Percentiles rank a stretch among this genome's conserved stretches.
Conservation (phyloP, 73 alveolate species). For the Tetrahymena borealis region DNA sequence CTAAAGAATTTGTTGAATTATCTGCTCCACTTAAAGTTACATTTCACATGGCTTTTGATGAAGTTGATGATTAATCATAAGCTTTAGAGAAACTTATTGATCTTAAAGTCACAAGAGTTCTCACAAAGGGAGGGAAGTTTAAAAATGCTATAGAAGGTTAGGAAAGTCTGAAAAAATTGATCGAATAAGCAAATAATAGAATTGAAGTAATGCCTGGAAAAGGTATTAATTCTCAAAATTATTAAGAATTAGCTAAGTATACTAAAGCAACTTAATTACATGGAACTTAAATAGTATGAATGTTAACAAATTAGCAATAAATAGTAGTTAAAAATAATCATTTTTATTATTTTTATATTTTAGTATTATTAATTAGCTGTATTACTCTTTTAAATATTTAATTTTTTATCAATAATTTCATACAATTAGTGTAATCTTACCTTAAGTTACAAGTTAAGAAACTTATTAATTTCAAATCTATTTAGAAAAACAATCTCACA, state of each 20-base stretch:
- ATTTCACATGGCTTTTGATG: conserved; percentile 74
- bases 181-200: neutral
- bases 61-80: conserved; percentile 40
- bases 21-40: conserved; percentile 50
- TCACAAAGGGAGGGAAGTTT: conserved; percentile 60
- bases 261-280: neutral
- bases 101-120: conserved; percentile 58
- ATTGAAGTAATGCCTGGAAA: neutral
- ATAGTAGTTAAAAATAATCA: neutral
- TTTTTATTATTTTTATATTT: too few relatives aligned
- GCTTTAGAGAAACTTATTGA: conserved; percentile 41
- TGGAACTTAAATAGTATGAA: neutral
- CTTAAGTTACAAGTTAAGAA: too few relatives aligned
- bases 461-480: too few relatives aligned
- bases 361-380: too few relatives aligned
- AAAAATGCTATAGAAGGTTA: conserved; percentile 58
- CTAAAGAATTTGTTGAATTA: conserved; percentile 32
- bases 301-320: neutral
- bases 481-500: too few relatives aligned
- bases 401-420: too few relatives aligned
- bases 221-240: neutral
- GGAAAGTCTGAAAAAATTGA: conserved; percentile 38
- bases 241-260: neutral
- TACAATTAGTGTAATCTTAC: too few relatives aligned
- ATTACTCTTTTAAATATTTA: too few relatives aligned